phyloP scores from a whole-genome alignment of 192 early-diverging fungal genomes.

The Coemansia sp. region DNA sequence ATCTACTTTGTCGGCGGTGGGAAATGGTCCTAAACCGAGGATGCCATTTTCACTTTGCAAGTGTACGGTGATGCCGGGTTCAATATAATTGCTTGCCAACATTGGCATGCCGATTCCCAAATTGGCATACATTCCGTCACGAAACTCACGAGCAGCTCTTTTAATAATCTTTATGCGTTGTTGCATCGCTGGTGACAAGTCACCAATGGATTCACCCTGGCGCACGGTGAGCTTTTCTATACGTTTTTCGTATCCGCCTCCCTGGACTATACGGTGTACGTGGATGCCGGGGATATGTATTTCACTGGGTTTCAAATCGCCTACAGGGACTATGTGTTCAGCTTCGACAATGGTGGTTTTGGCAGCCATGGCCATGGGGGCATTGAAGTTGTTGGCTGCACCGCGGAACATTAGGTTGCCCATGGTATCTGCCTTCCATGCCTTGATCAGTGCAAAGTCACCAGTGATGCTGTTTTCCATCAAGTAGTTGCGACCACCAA shows the following conservation, averaged over 20 bases:
- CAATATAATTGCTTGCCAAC: constrained; percentile 68
- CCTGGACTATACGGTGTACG: constrained; percentile 64
- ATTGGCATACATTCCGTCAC: constrained; percentile 66
- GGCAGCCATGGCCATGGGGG: constrained; percentile 62
- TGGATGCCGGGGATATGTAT: constrained; percentile 71
- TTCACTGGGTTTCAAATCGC: constrained; percentile 58
- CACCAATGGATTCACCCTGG: neutral
- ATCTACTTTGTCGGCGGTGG: constrained; percentile 59
- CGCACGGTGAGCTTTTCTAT: constrained; percentile 56
- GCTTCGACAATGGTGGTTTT: constrained; percentile 69
- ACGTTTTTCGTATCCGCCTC: constrained; percentile 60
- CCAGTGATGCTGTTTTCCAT: constrained; percentile 69
- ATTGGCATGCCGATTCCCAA: constrained; percentile 76
- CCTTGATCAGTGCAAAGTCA: constrained; percentile 70
- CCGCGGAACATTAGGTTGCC: constrained; percentile 67
- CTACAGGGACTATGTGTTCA: constrained; percentile 67
- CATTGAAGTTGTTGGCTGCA: constrained; percentile 72
- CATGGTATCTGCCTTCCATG: constrained; percentile 70
- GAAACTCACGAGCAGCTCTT: constrained; percentile 70
- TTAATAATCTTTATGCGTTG: constrained; percentile 62
- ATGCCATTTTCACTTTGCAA: constrained; percentile 77
- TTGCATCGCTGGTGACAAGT: constrained; percentile 32
- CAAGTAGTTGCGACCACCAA: constrained; percentile 58
- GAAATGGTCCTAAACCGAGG: constrained; percentile 70
- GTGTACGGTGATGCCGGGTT: constrained; percentile 59